Conservation (phyloP, 495 filamentous ascomycete genomes). For the Hypoxylon crocopeplum region DNA sequence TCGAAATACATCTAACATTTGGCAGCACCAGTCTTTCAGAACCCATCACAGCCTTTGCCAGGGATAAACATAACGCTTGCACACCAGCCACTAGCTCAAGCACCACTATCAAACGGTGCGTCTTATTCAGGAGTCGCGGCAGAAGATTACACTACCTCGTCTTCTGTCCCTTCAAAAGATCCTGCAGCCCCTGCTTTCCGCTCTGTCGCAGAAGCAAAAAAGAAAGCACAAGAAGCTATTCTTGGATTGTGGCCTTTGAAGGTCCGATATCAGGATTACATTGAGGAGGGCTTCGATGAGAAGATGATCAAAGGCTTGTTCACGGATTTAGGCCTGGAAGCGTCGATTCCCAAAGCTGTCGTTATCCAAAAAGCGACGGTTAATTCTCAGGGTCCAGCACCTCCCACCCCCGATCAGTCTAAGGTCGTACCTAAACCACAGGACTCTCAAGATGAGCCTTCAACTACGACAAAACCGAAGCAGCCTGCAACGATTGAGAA, state of each 20-base stretch:
- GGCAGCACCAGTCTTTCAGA: constrained; percentile 9
- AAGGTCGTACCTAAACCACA: constrained; percentile 16
- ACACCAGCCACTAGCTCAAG: neutral
- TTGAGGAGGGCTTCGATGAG: constrained; percentile 75
- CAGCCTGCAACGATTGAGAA: constrained; percentile 3
- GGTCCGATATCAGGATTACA: constrained; percentile 70
- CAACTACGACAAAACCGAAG: constrained; percentile 7
- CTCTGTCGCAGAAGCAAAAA: constrained; percentile 60
- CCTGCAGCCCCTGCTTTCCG: neutral
- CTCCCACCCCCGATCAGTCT: neutral
- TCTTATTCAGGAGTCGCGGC: neutral
- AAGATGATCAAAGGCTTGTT: constrained; percentile 68
- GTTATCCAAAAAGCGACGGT: constrained; percentile 3
- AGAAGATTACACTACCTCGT: neutral
- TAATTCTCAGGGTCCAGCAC: neutral
- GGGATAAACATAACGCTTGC: neutral
- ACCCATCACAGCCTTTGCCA: constrained; percentile 13
- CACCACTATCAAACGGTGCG: neutral
- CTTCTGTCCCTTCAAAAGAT: neutral
- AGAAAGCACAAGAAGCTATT: constrained; percentile 73
- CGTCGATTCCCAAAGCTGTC: constrained; percentile 42
- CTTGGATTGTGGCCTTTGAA: constrained; percentile 67
- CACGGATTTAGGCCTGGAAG: constrained; percentile 65
- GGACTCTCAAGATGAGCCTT: neutral
- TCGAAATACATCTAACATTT: constrained; percentile 20